phyloP scores from a whole-genome alignment of 495 filamentous ascomycete species.

The Neurospora sp. region DNA sequence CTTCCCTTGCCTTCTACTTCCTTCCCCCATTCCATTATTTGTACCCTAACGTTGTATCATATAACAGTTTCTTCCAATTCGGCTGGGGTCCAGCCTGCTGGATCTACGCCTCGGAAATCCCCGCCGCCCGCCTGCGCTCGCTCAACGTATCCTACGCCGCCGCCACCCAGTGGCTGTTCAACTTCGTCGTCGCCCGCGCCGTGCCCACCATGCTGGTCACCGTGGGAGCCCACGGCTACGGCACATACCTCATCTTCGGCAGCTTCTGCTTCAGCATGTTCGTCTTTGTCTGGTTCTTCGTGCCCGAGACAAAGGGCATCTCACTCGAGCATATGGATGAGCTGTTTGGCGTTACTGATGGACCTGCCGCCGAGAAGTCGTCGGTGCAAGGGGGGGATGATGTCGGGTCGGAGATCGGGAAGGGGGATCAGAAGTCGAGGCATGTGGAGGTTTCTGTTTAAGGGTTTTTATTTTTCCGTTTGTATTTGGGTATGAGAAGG shows the following conservation, averaged over 20 bases:
- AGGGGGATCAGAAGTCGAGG: background rate
- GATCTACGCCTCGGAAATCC: slow-evolving; percentile 70
- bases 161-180: slow-evolving; percentile 62
- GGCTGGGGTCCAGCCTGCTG: slow-evolving; percentile 73
- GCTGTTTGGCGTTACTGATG: slow-evolving; percentile 26
- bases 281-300: slow-evolving; percentile 60
- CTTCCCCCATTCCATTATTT: background rate
- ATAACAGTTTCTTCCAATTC: slow-evolving; percentile 55
- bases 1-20: background rate
- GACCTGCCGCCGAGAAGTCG: background rate
- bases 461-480: background rate
- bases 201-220: slow-evolving; percentile 57
- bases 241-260: slow-evolving; percentile 45
- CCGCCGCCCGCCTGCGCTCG: slow-evolving; percentile 58
- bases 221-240: slow-evolving; percentile 53
- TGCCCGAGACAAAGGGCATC: slow-evolving; percentile 60
- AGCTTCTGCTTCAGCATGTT: slow-evolving; percentile 59
- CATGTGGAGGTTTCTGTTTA: background rate
- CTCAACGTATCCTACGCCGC: slow-evolving; percentile 61
- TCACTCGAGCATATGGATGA: slow-evolving; percentile 31
- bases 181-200: slow-evolving; percentile 56
- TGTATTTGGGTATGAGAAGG: background rate
- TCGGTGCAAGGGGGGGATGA: background rate
- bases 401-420: background rate
- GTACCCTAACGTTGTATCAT: background rate